phyloP scores from a whole-genome alignment of 352 stramenopile genomes.

The Saprolegnia parasitica region DNA sequence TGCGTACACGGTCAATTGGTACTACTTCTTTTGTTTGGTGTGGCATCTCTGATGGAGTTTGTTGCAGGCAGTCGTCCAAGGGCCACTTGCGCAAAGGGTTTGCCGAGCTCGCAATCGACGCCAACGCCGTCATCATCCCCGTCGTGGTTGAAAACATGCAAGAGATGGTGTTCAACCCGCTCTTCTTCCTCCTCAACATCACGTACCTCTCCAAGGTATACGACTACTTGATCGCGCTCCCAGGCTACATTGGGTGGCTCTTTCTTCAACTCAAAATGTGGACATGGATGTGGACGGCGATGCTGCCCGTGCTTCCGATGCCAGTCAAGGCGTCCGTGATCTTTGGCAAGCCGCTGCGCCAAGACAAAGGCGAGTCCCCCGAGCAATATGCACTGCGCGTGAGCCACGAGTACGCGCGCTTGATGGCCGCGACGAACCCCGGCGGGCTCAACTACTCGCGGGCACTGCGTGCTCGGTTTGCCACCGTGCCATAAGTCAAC shows the following conservation, averaged over 20 bases:
- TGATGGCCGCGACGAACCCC: neutral
- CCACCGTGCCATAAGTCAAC: neutral
- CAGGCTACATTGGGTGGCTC: neutral
- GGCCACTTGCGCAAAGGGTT: slow-evolving; percentile 4
- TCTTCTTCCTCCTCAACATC: slow-evolving; percentile 3
- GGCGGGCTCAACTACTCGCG: slow-evolving; percentile 4
- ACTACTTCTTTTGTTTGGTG: neutral
- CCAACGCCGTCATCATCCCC: neutral
- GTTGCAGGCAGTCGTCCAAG: neutral
- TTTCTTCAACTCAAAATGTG: slow-evolving; percentile 5
- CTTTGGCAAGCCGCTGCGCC: neutral
- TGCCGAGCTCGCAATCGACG: slow-evolving; percentile 4
- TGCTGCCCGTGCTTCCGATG: neutral
- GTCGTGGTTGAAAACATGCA: neutral
- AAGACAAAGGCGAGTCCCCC: neutral
- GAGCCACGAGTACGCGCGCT: neutral
- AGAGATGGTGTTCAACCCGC: slow-evolving; percentile 9
- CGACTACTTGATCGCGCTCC: neutral
- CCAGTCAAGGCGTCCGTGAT: neutral
- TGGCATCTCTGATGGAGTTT: neutral
- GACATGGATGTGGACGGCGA: neutral
- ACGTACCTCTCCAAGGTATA: neutral
- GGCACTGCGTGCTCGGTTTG: neutral
- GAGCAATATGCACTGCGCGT: neutral
- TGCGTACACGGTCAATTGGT: slow-evolving; percentile 8